Evolutionary conservation across 768 basidiomycete species (phyloP).

Genomic region (Pulveroboletus frians): DNA sequence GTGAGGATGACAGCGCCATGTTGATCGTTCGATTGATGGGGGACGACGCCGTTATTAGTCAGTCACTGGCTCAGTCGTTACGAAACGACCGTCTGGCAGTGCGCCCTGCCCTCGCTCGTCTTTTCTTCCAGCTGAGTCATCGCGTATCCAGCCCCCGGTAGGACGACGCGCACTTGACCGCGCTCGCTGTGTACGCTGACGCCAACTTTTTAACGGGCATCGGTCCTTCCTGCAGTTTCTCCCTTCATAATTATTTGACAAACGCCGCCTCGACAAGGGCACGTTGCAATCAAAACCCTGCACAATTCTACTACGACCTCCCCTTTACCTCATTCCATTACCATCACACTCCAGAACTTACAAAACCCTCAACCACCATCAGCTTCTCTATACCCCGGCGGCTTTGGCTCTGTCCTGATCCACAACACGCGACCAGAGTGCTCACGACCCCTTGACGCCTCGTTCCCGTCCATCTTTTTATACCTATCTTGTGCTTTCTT

Average conservation of each 20-base stretch:
- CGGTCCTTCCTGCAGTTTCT: conserved; percentile 17
- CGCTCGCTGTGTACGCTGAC: conserved; percentile 21
- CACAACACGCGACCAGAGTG: conserved; percentile 38
- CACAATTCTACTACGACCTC: conserved; percentile 41
- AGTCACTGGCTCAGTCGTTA: conserved; percentile 23
- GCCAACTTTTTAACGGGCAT: conserved; percentile 14
- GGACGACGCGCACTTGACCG: conserved; percentile 14
- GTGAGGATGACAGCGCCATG: conserved; percentile 15
- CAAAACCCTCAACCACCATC: conserved; percentile 37
- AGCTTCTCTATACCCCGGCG: conserved; percentile 23
- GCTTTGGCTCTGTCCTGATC: conserved; percentile 28
- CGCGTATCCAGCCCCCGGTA: conserved; percentile 16
- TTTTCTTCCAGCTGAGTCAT: conserved; percentile 18
- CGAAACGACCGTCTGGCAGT: conserved; percentile 31
- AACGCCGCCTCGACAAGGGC: conserved; percentile 55
- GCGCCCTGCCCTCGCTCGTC: conserved; percentile 12
- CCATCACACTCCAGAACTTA: conserved; percentile 28
- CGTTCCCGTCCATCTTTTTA: conserved; percentile 42
- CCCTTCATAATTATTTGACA: conserved; percentile 38
- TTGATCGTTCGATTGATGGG: conserved; percentile 13
- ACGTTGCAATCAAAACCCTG: conserved; percentile 79
- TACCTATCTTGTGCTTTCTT: conserved; percentile 46
- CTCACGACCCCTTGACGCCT: conserved; percentile 58
- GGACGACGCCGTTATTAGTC: conserved; percentile 26
- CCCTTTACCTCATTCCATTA: conserved; percentile 55